Evolutionary conservation across 331 rosid genomes (phyloP).

Genomic region (Arachis monticola): DNA sequence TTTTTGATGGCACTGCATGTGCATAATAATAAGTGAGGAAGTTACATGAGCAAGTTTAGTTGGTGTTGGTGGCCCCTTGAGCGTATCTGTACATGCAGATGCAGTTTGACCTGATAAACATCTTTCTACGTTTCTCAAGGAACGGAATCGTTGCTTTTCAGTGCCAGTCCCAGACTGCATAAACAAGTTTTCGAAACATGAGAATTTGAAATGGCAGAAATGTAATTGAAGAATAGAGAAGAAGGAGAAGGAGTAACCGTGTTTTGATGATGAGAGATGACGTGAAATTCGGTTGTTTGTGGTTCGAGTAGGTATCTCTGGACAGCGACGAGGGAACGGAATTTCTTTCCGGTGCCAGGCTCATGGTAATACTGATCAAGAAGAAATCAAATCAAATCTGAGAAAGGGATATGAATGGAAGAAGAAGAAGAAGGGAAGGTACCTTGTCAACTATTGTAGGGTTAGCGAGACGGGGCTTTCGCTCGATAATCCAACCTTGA

Average conservation of each 20-base stretch:
- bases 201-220: too few relatives aligned
- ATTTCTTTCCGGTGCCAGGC: constrained; percentile 53
- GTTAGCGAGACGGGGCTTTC: constrained; percentile 40
- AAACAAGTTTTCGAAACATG: too few relatives aligned
- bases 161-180: constrained; percentile 46
- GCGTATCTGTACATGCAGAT: constrained; percentile 32
- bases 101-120: constrained; percentile 39
- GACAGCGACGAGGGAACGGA: constrained; percentile 64
- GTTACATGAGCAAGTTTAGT: constrained; percentile 20
- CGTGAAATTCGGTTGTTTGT: constrained; percentile 29
- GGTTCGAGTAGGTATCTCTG: constrained; percentile 46
- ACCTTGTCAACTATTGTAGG: constrained; percentile 49
- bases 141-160: constrained; percentile 45
- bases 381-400: not conserved
- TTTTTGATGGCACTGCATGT: constrained; percentile 25
- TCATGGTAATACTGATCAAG: constrained; percentile 63
- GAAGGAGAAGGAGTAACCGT: constrained; percentile 26
- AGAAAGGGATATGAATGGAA: constrained; percentile 16
- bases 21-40: constrained; percentile 18
- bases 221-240: too few relatives aligned
- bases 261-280: not conserved
- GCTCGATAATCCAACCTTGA: constrained; percentile 53
- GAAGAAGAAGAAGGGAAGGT: not conserved
- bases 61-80: constrained; percentile 47
- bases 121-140: constrained; percentile 52